Conservation (phyloP, 2,329 filamentous ascomycete genomes). For the Chrysoporthe deuterocubensis region DNA sequence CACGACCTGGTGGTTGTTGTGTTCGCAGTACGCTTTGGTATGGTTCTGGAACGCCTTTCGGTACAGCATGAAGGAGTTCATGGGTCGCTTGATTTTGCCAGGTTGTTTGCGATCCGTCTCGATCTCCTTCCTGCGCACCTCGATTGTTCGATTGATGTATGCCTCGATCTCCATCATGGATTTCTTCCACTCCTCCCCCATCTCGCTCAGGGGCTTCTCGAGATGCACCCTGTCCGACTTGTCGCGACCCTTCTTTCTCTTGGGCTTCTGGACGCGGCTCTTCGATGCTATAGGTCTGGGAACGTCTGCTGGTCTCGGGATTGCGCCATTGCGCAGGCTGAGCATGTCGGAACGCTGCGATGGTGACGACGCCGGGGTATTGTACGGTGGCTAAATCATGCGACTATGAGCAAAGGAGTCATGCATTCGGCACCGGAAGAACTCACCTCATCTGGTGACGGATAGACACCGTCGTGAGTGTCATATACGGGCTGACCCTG, state of each 20-base stretch:
- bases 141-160: constrained; percentile 74
- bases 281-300: constrained; percentile 36
- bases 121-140: constrained; percentile 70
- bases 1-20: constrained; percentile 93
- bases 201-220: constrained; percentile 69
- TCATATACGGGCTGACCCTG: constrained; percentile 27
- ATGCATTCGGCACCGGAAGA: not conserved
- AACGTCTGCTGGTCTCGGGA: constrained; percentile 26
- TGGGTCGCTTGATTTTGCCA: constrained; percentile 85
- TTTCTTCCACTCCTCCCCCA: constrained; percentile 63
- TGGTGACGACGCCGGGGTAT: constrained; percentile 57
- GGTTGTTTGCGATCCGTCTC: constrained; percentile 64
- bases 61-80: constrained; percentile 99
- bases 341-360: constrained; percentile 42
- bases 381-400: constrained; percentile 44
- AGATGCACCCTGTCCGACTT: constrained; percentile 46
- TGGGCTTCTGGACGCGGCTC: constrained; percentile 38
- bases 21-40: constrained; percentile 77
- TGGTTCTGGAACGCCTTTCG: constrained; percentile 89
- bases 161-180: constrained; percentile 76
- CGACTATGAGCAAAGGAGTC: constrained; percentile 16
- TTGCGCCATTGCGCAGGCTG: constrained; percentile 42
- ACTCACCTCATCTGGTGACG: constrained; percentile 17
- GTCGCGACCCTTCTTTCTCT: constrained; percentile 47
- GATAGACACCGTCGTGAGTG: constrained; percentile 32